These are phyloP conservation scores for Fusarium pilosicola DNA, from an alignment of 2,329 filamentous ascomycete genomes.

Conservation along the genomic window DNA sequence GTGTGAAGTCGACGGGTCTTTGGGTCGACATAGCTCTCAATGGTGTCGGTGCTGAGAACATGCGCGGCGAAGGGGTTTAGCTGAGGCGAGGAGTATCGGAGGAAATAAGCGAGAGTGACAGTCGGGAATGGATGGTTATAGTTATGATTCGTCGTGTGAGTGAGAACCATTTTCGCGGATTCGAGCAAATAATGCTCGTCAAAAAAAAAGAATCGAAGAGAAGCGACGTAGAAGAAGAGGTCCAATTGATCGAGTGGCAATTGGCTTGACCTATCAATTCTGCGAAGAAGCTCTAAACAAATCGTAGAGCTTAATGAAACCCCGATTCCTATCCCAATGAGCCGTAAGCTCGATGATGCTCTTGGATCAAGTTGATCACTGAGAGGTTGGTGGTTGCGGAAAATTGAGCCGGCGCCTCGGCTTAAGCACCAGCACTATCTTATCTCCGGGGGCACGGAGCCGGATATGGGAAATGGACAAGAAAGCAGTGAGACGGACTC, in stretches of 20 bases:
- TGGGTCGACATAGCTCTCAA: slow-evolving; percentile 77
- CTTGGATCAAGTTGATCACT: slow-evolving; percentile 27
- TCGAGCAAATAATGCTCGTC: slow-evolving; percentile 23
- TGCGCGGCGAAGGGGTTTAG: slow-evolving; percentile 84
- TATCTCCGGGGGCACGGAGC: slow-evolving; percentile 33
- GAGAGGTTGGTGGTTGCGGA: slow-evolving; percentile 38
- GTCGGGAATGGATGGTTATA: slow-evolving; percentile 86
- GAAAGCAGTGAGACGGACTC: slow-evolving; percentile 3
- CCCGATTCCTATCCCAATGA: slow-evolving; percentile 24
- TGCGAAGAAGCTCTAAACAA: slow-evolving; percentile 1
- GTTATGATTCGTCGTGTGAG: slow-evolving; percentile 73
- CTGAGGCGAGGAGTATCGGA: slow-evolving; percentile 78
- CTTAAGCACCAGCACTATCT: slow-evolving; percentile 33
- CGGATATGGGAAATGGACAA: slow-evolving; percentile 22
- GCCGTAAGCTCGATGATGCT: slow-evolving; percentile 25
- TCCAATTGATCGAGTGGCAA: slow-evolving; percentile 28
- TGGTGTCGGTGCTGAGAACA: slow-evolving; percentile 85
- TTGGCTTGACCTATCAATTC: background rate
- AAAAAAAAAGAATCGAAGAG: slow-evolving; percentile 10
- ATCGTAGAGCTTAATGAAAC: background rate
- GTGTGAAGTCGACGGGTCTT: slow-evolving; percentile 80
- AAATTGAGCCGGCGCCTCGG: slow-evolving; percentile 41
- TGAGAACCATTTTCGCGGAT: slow-evolving; percentile 66
- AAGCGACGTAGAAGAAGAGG: slow-evolving; percentile 3
- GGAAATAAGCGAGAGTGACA: slow-evolving; percentile 88